phyloP scores from a whole-genome alignment of 2,329 filamentous ascomycete genomes.

The Diaporthe amygdali region DNA sequence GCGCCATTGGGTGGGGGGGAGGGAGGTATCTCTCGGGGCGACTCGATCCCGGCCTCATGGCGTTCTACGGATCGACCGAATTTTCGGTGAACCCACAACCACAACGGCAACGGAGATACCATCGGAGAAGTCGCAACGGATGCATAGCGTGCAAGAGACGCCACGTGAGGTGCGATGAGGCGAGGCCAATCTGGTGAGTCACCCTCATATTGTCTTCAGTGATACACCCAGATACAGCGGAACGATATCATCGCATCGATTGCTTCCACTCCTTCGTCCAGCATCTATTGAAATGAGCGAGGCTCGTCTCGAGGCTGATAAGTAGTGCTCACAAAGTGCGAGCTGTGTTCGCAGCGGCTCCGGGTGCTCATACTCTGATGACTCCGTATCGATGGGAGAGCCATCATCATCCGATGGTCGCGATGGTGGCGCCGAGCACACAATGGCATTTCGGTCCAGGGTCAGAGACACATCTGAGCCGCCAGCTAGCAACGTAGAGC shows the following conservation, averaged over 20 bases:
- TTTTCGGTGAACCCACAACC: not conserved
- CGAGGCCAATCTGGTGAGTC: constrained; percentile 50
- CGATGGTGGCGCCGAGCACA: not conserved
- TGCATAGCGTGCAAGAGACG: constrained; percentile 44
- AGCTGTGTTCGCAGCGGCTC: constrained; percentile 51
- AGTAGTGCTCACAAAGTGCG: constrained; percentile 38
- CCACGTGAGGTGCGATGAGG: constrained; percentile 52
- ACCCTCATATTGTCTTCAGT: not conserved
- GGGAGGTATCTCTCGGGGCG: no score
- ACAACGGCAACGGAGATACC: constrained; percentile 43
- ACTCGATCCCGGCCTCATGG: not conserved
- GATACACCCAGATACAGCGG: not conserved
- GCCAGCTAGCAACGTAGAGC: not conserved
- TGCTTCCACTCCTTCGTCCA: not conserved
- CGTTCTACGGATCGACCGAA: not conserved
- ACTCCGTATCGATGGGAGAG: constrained; percentile 21
- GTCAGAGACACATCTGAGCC: not conserved
- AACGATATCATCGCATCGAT: not conserved
- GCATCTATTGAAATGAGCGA: not conserved
- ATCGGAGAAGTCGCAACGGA: constrained; percentile 43
- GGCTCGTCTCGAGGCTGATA: not conserved
- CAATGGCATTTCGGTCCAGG: not conserved
- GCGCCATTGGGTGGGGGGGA: not conserved
- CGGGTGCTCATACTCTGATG: constrained; percentile 42
- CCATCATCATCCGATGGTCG: constrained; percentile 22